Evolutionary conservation across 345 rosid genomes (phyloP).

Genomic region (Arabidopsis suecica): DNA sequence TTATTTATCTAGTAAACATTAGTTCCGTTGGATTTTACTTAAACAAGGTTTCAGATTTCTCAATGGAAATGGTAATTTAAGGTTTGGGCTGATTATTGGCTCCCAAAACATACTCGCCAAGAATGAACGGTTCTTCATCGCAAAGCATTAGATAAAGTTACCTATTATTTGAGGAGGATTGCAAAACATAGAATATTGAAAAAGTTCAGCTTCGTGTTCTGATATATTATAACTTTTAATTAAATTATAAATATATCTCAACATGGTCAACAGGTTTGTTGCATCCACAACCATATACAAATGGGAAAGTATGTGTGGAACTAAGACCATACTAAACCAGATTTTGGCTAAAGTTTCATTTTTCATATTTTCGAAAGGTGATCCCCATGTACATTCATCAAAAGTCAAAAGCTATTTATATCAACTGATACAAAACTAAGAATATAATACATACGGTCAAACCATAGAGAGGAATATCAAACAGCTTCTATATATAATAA

Average conservation of each 20-base stretch:
- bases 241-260: neutral
- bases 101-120: neutral
- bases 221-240: neutral
- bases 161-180: neutral
- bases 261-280: neutral
- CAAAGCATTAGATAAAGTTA: neutral
- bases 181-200: neutral
- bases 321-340: neutral
- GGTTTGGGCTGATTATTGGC: neutral
- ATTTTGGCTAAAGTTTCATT: neutral
- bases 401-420: neutral
- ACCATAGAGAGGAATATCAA: conserved; percentile 7
- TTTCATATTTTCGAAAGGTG: conserved; percentile 1
- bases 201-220: neutral
- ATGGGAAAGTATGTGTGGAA: neutral
- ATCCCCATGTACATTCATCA: neutral
- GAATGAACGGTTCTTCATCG: neutral
- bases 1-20: neutral
- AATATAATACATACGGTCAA: neutral
- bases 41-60: neutral
- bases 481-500: conserved; percentile 1
- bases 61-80: neutral
- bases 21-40: neutral
- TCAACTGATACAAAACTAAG: conserved; percentile 17
- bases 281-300: neutral